Evolutionary conservation across 306 rosid species (phyloP).

Genomic region (Crotalaria pallida): DNA sequence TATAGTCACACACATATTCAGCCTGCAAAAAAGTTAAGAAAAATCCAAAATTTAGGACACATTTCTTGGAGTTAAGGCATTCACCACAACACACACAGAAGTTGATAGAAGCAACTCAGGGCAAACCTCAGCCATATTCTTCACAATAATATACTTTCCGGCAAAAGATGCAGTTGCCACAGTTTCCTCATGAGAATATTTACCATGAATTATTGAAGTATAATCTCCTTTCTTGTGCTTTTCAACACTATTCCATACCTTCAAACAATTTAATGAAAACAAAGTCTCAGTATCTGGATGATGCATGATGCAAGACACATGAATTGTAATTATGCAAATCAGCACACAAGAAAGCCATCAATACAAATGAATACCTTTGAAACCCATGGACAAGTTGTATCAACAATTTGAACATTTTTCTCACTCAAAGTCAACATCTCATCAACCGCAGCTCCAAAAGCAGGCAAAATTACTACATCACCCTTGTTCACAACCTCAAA

Average conservation of each 20-base stretch:
- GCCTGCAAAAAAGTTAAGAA: conserved; percentile 53
- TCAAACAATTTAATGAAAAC: conserved; percentile 25
- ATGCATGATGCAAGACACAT: not conserved
- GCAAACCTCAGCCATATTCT: conserved; percentile 83
- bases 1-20: conserved; percentile 79
- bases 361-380: conserved; percentile 56
- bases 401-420: conserved; percentile 82
- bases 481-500: conserved; percentile 74
- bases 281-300: conserved; percentile 16
- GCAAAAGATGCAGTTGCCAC: conserved; percentile 97
- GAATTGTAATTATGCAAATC: conserved; percentile 1
- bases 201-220: conserved; percentile 89
- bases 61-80: not conserved
- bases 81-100: not conserved
- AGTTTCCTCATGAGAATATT: conserved; percentile 92
- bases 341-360: not conserved
- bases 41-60: not conserved
- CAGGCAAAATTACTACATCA: conserved; percentile 95
- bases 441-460: conserved; percentile 96
- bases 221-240: conserved; percentile 93
- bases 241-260: conserved; percentile 93
- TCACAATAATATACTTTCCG: conserved; percentile 76
- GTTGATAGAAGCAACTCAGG: conserved; percentile 20
- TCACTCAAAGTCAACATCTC: conserved; percentile 85
- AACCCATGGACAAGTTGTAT: conserved; percentile 99